Percentiles rank a stretch among this genome's conserved stretches.
These are phyloP conservation scores for Phytopythium vexans DNA, from an alignment of 352 stramenopile species.

Conservation along the genomic window DNA sequence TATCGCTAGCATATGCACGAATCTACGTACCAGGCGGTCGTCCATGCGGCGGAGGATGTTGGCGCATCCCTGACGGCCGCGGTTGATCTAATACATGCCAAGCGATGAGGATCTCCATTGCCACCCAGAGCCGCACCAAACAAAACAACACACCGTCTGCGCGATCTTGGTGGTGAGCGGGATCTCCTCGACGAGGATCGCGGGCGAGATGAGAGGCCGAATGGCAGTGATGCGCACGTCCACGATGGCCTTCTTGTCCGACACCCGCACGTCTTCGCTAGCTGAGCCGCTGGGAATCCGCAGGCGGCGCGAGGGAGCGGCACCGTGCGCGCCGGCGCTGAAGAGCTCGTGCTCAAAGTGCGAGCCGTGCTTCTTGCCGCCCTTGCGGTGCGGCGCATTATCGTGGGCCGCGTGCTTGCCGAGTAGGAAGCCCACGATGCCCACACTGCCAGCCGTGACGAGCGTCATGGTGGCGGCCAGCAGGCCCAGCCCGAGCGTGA, in stretches of 20 bases:
- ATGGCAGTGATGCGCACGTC: slow-evolving; percentile 87
- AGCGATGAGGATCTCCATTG: neutral
- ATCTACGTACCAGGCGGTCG: slow-evolving; percentile 53
- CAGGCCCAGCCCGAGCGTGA: slow-evolving; percentile 65
- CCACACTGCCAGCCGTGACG: slow-evolving; percentile 66
- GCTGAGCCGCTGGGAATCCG: slow-evolving; percentile 63
- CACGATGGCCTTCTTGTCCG: slow-evolving; percentile 82
- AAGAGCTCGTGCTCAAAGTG: slow-evolving; percentile 8
- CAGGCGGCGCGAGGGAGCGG: slow-evolving; percentile 31
- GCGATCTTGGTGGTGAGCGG: slow-evolving; percentile 72
- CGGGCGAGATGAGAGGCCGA: slow-evolving; percentile 81
- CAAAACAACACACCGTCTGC: slow-evolving; percentile 39
- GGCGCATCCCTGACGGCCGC: slow-evolving; percentile 60
- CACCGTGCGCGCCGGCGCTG: slow-evolving; percentile 9
- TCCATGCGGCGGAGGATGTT: slow-evolving; percentile 81
- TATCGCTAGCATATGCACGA: too few species aligned
- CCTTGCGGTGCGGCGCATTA: slow-evolving; percentile 8
- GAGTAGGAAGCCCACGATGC: slow-evolving; percentile 65
- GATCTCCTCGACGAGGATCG: slow-evolving; percentile 84
- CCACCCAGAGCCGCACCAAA: neutral
- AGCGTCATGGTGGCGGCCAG: slow-evolving; percentile 72
- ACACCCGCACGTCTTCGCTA: slow-evolving; percentile 79
- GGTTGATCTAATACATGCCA: slow-evolving; percentile 40
- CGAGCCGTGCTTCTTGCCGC: slow-evolving; percentile 8
- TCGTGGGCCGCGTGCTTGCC: slow-evolving; percentile 35